Conservation (phyloP, 2,329 filamentous ascomycete species). For the Arthroderma sp. region DNA sequence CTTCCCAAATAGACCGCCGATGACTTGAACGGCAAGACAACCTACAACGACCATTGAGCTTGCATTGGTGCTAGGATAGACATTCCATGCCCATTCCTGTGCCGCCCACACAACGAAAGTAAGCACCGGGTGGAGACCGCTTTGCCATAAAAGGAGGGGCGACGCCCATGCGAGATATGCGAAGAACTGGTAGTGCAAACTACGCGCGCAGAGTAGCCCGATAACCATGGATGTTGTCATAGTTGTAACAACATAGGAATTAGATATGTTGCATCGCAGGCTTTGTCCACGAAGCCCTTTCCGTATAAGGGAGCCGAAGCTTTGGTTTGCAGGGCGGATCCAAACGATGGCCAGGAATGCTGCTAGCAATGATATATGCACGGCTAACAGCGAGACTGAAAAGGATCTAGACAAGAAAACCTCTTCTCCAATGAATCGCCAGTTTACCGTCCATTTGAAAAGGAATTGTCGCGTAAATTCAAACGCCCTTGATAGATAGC, state of each 20-base stretch:
- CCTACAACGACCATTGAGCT: constrained; percentile 60
- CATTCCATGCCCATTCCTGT: constrained; percentile 91
- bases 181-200: constrained; percentile 92
- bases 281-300: constrained; percentile 42
- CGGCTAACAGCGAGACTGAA: constrained; percentile 51
- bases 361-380: constrained; percentile 54
- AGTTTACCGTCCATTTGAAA: constrained; percentile 98
- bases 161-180: constrained; percentile 82
- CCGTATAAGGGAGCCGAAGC: constrained; percentile 44
- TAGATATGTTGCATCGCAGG: constrained; percentile 50
- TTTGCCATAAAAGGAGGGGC: constrained; percentile 74
- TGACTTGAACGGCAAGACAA: constrained; percentile 55
- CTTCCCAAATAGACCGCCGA: constrained; percentile 43
- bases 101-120: constrained; percentile 59
- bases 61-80: constrained; percentile 64
- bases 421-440: constrained; percentile 84
- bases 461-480: constrained; percentile 84
- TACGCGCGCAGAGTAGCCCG: constrained; percentile 74
- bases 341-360: constrained; percentile 58
- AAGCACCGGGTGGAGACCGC: constrained; percentile 54
- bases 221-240: constrained; percentile 65
- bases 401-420: constrained; percentile 62
- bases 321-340: constrained; percentile 55
- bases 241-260: constrained; percentile 62
- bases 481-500: constrained; percentile 74